A percentile compares a stretch with the other conserved stretches of the same genome.
Evolutionary conservation across 768 basidiomycete genomes (phyloP).

Genomic region (Lactarius quietus): DNA sequence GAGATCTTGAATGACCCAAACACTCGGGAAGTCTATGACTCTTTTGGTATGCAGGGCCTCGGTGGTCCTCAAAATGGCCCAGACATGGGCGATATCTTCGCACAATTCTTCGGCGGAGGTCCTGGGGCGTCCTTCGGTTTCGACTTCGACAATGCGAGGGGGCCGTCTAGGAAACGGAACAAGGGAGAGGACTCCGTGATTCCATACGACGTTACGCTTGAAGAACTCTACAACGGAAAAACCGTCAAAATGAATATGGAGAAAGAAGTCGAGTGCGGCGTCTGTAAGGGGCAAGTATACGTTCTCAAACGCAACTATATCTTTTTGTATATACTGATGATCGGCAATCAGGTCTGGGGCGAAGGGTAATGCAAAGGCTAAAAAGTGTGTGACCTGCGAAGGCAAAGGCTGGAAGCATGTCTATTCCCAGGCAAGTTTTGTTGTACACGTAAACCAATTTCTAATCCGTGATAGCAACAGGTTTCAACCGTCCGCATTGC

Average conservation of each 20-base stretch:
- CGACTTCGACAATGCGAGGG: conserved; percentile 42
- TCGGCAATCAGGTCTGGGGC: conserved; percentile 63
- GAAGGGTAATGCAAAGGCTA: conserved; percentile 79
- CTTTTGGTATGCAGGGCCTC: conserved; percentile 66
- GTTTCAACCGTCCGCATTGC: conserved; percentile 47
- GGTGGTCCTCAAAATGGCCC: conserved; percentile 39
- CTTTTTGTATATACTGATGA: conserved; percentile 15
- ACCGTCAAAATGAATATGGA: conserved; percentile 86
- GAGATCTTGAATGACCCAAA: conserved; percentile 75
- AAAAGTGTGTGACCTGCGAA: conserved; percentile 73
- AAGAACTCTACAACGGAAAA: conserved; percentile 92
- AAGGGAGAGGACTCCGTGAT: conserved; percentile 73
- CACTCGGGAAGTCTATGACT: conserved; percentile 68
- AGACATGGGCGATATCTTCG: conserved; percentile 69
- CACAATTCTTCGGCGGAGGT: conserved; percentile 62
- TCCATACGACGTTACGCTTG: conserved; percentile 80
- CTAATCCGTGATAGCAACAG: conserved; percentile 28
- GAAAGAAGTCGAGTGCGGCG: conserved; percentile 71
- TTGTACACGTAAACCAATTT: not conserved
- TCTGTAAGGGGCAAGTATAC: conserved; percentile 72
- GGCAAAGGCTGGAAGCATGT: conserved; percentile 76
- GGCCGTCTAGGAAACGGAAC: conserved; percentile 38
- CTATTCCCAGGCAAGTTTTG: conserved; percentile 47
- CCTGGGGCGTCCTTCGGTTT: conserved; percentile 62
- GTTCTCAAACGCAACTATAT: conserved; percentile 14